These are phyloP conservation scores for Lotmaria passim DNA, from an alignment of 208 protist species.

Conservation along the genomic window DNA sequence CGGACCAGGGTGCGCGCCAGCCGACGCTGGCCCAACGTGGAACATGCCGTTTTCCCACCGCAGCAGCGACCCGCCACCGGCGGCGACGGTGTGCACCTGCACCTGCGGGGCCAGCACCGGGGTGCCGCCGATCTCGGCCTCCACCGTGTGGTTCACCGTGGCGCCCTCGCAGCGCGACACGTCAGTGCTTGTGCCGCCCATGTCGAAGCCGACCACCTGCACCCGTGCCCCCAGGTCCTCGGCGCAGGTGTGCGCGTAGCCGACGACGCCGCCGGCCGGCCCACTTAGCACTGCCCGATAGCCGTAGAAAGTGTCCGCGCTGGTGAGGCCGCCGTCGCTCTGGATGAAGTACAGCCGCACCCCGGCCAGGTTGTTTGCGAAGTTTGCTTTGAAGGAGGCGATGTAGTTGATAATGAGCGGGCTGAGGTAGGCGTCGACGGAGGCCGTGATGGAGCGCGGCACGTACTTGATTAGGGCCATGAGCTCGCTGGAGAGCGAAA, in stretches of 20 bases:
- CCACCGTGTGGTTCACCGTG: constrained; percentile 88
- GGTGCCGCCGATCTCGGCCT: constrained; percentile 88
- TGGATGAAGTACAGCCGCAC: constrained; percentile 90
- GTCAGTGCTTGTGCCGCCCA: constrained; percentile 96
- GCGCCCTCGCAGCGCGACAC: constrained; percentile 85
- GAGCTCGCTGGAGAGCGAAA: constrained; percentile 91
- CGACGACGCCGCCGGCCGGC: constrained; percentile 95
- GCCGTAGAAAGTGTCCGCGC: constrained; percentile 88
- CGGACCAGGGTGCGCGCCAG: constrained; percentile 88
- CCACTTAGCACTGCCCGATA: constrained; percentile 94
- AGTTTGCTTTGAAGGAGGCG: constrained; percentile 64
- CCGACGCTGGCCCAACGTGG: constrained; percentile 93
- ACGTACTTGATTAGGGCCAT: constrained; percentile 95
- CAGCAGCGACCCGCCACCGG: constrained; percentile 95
- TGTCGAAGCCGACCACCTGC: constrained; percentile 93
- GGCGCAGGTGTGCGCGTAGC: constrained; percentile 86
- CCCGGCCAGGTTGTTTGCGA: constrained; percentile 43
- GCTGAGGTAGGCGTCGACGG: constrained; percentile 96
- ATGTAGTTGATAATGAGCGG: constrained; percentile 92
- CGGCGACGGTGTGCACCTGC: constrained; percentile 96
- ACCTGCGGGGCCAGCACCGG: constrained; percentile 94
- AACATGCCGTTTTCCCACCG: constrained; percentile 91
- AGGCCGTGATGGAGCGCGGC: constrained; percentile 92
- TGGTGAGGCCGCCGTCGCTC: constrained; percentile 93
- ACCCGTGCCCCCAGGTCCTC: constrained; percentile 37